These are phyloP conservation scores for Azolla pinnata DNA, from an alignment of 75 land plant species.

Conservation along the genomic window DNA sequence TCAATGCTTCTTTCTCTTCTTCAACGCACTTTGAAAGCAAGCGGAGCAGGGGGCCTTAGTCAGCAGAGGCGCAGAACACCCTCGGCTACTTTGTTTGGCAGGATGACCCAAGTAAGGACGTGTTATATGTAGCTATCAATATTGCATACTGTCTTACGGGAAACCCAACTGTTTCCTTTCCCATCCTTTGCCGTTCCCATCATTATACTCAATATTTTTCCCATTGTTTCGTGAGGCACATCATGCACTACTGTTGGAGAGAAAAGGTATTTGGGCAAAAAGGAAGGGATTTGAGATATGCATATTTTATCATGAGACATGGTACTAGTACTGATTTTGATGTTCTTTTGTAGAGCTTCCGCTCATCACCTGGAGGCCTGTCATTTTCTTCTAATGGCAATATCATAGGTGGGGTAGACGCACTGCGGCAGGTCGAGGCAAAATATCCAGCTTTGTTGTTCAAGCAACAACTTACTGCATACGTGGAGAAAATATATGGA, in stretches of 20 bases:
- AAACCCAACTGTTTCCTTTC: too few relatives aligned
- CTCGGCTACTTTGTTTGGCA: conserved; percentile 55
- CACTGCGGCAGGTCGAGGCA: conserved; percentile 86
- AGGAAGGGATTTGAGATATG: too few relatives aligned
- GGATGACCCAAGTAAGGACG: conserved; percentile 77
- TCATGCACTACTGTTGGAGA: too few relatives aligned
- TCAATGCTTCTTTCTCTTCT: conserved; percentile 70
- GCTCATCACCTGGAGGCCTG: conserved; percentile 66
- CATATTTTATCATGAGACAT: too few relatives aligned
- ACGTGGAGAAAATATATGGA: conserved; percentile 97
- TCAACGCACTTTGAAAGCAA: conserved; percentile 73
- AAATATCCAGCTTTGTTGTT: conserved; percentile 97
- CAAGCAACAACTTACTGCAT: conserved; percentile 98
- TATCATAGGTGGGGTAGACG: conserved; percentile 58
- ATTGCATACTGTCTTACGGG: too few relatives aligned
- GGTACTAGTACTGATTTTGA: too few relatives aligned
- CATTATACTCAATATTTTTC: too few relatives aligned
- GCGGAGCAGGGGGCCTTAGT: conserved; percentile 34
- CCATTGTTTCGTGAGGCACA: too few relatives aligned
- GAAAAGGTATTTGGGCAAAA: too few relatives aligned
- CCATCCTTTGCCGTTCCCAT: too few relatives aligned
- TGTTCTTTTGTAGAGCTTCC: conserved; percentile 57
- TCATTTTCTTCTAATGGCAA: conserved; percentile 60
- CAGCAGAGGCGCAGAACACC: conserved; percentile 42
- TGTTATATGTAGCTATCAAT: too few relatives aligned